These are phyloP conservation scores for Xylariaceae sp. DNA, from an alignment of 2,329 filamentous ascomycete species.

Conservation along the genomic window DNA sequence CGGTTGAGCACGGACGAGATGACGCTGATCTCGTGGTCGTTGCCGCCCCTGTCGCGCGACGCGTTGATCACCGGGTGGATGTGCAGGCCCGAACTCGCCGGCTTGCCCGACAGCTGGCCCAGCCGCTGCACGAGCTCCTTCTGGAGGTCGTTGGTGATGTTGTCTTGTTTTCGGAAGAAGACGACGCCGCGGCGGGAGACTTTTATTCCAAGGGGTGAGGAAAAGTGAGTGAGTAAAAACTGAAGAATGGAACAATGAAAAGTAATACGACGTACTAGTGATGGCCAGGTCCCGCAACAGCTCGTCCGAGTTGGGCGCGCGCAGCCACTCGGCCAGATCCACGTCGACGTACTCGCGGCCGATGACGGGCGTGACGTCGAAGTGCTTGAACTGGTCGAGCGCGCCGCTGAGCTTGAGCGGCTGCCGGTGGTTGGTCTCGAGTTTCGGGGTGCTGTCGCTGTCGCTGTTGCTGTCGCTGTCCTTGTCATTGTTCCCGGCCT, in stretches of 20 bases:
- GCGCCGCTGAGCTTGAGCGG: slow-evolving; percentile 46
- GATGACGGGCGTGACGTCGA: slow-evolving; percentile 57
- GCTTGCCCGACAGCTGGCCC: slow-evolving; percentile 54
- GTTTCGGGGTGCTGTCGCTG: slow-evolving; percentile 19
- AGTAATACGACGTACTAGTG: slow-evolving; percentile 51
- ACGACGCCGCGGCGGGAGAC: slow-evolving; percentile 66
- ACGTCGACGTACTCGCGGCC: slow-evolving; percentile 56
- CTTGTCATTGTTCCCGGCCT: slow-evolving; percentile 9
- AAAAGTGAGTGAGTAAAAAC: not conserved
- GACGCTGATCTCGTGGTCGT: slow-evolving; percentile 57
- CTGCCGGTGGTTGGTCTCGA: slow-evolving; percentile 22
- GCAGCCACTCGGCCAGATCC: slow-evolving; percentile 55
- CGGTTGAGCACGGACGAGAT: slow-evolving; percentile 54
- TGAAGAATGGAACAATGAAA: not conserved
- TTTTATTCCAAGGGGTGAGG: slow-evolving; percentile 24
- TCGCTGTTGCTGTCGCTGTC: slow-evolving; percentile 9
- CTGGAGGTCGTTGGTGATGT: slow-evolving; percentile 56
- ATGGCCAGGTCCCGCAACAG: slow-evolving; percentile 62
- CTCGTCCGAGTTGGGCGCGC: slow-evolving; percentile 57
- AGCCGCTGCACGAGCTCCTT: slow-evolving; percentile 60
- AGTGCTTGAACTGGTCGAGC: slow-evolving; percentile 47
- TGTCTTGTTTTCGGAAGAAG: slow-evolving; percentile 62
- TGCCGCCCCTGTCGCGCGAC: slow-evolving; percentile 45
- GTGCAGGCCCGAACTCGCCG: slow-evolving; percentile 49
- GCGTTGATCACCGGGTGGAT: slow-evolving; percentile 55